phyloP scores from a whole-genome alignment of 768 basidiomycete species.

The Rhodotorula taiwanensis region DNA sequence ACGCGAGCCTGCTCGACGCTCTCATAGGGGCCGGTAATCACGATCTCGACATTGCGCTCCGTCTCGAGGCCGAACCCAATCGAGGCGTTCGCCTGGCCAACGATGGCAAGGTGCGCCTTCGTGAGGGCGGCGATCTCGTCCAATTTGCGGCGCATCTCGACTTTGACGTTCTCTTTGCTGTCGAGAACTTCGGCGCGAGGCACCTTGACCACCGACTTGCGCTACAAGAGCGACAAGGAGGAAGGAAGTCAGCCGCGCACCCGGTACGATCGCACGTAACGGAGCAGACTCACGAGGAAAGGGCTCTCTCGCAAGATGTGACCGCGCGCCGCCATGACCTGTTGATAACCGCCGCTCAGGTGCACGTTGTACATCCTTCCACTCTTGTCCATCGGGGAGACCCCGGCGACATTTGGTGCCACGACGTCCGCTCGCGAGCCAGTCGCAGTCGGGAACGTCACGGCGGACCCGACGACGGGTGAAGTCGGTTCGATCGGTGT shows the following conservation, averaged over 20 bases:
- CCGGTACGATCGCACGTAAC: neutral
- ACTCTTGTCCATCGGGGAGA: slow-evolving; percentile 6
- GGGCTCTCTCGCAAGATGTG: slow-evolving; percentile 84
- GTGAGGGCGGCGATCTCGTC: slow-evolving; percentile 91
- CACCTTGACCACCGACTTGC: slow-evolving; percentile 75
- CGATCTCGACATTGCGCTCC: slow-evolving; percentile 85
- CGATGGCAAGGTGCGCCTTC: slow-evolving; percentile 86
- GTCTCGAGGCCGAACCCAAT: slow-evolving; percentile 89
- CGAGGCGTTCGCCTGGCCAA: slow-evolving; percentile 64
- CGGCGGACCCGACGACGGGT: neutral
- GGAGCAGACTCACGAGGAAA: slow-evolving; percentile 50
- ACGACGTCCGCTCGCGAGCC: slow-evolving; percentile 4
- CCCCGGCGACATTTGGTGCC: neutral
- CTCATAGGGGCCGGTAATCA: slow-evolving; percentile 76
- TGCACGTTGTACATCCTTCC: slow-evolving; percentile 64
- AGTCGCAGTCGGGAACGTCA: slow-evolving; percentile 31
- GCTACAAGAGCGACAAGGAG: slow-evolving; percentile 57
- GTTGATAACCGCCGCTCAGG: slow-evolving; percentile 81
- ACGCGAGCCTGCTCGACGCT: slow-evolving; percentile 87
- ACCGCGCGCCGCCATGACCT: slow-evolving; percentile 83
- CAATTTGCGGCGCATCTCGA: slow-evolving; percentile 47
- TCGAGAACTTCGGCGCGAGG: slow-evolving; percentile 90
- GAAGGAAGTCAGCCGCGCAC: neutral
- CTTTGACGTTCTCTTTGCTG: slow-evolving; percentile 47
- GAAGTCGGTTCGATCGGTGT: slow-evolving; percentile 56